phyloP scores from a whole-genome alignment of 441 rosid genomes.

The Bocquillonia castaneifolia region DNA sequence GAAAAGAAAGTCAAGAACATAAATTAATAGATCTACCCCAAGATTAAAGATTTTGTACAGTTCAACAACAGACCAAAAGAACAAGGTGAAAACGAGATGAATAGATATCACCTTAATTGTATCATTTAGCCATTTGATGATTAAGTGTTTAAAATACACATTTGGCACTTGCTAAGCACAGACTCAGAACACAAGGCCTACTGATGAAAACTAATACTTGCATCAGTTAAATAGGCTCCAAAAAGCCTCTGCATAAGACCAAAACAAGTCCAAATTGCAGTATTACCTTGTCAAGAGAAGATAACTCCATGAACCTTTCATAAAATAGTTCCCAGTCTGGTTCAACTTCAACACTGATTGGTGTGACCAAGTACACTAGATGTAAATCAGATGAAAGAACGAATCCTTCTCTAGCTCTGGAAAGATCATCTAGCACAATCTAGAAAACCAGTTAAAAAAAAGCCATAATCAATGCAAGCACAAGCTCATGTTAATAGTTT shows the following conservation, averaged over 20 bases:
- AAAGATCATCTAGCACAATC: constrained; percentile 96
- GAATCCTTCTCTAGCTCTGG: constrained; percentile 95
- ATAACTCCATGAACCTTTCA: constrained; percentile 83
- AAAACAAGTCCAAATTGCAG: constrained; percentile 2
- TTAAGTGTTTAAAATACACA: not conserved
- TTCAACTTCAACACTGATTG: constrained; percentile 88
- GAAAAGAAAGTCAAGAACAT: not conserved
- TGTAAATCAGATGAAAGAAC: constrained; percentile 98
- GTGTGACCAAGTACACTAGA: constrained; percentile 86
- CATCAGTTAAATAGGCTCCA: constrained; percentile 12
- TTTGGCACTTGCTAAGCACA: not conserved
- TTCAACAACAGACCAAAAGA: not conserved
- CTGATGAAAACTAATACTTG: not conserved
- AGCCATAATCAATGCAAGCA: constrained; percentile 11
- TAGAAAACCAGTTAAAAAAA: constrained; percentile 31
- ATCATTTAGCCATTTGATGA: no score
- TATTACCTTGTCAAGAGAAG: constrained; percentile 83
- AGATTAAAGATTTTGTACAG: not conserved
- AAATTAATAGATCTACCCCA: not conserved
- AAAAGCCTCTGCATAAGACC: constrained; percentile 1
- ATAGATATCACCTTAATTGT: not conserved
- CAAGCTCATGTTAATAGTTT: not conserved
- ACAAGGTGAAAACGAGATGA: not conserved
- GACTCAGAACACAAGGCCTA: not conserved
- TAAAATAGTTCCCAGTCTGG: constrained; percentile 97